Conservation (phyloP, 2,329 filamentous ascomycete species). For the Claviceps cyperi region DNA sequence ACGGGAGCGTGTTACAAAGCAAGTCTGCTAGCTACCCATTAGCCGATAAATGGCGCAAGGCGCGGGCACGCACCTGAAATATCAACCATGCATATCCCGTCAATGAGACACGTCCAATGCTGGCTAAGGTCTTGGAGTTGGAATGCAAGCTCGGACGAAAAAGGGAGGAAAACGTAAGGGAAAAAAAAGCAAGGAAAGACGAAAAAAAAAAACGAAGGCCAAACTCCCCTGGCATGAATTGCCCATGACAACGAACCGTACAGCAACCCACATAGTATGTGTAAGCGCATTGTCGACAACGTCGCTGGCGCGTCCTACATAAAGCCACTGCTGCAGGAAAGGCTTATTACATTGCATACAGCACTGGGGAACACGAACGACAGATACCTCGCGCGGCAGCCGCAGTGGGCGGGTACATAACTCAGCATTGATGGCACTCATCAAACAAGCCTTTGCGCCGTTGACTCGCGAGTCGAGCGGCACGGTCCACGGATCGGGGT, state of each 20-base stretch:
- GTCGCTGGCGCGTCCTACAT: background rate
- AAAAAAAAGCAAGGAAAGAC: background rate
- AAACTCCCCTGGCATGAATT: background rate
- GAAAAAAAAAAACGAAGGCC: background rate
- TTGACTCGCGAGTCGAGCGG: slow-evolving; percentile 6
- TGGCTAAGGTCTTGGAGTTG: background rate
- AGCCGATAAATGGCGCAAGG: no score
- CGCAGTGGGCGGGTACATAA: no score
- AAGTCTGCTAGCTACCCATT: no score
- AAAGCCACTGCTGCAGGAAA: background rate
- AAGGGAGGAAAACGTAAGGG: background rate
- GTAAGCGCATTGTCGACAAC: background rate
- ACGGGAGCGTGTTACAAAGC: no score
- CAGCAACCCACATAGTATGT: no score
- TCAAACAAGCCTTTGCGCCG: background rate
- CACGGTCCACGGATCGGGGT: slow-evolving; percentile 4
- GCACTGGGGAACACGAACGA: no score
- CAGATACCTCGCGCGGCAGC: no score
- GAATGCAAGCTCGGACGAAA: background rate
- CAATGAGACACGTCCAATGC: background rate
- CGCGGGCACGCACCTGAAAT: no score
- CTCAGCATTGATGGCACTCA: background rate
- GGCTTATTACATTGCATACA: no score
- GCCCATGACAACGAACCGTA: background rate
- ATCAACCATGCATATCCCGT: no score